Evolutionary conservation across 257 asterid genomes (phyloP).

Genomic region (Cordia subcordata): DNA sequence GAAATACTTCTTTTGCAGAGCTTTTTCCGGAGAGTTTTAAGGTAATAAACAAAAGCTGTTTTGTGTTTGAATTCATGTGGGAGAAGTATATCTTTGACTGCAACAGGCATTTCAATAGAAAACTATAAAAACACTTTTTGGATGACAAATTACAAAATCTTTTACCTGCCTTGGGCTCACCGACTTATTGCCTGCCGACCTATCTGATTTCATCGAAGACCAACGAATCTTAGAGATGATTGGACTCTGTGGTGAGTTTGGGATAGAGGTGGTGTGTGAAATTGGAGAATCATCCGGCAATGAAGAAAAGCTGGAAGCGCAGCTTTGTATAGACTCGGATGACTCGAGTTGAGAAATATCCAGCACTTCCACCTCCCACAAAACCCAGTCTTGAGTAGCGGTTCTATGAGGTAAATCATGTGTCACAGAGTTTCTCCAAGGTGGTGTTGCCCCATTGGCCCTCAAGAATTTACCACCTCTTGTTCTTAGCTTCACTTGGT

Average conservation of each 20-base stretch:
- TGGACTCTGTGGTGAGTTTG: background rate
- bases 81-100: too few relatives aligned
- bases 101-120: too few relatives aligned
- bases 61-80: too few relatives aligned
- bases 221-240: constrained; percentile 14
- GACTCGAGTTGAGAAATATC: constrained; percentile 7
- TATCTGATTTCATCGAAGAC: constrained; percentile 29
- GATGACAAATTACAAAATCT: too few relatives aligned
- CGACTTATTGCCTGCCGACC: constrained; percentile 10
- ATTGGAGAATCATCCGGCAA: constrained; percentile 8
- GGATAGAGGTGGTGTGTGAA: constrained; percentile 4
- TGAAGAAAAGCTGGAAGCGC: constrained; percentile 29
- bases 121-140: too few relatives aligned
- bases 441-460: constrained; percentile 75
- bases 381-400: constrained; percentile 66
- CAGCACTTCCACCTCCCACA: constrained; percentile 10
- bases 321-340: constrained; percentile 30
- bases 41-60: too few relatives aligned
- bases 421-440: constrained; percentile 74
- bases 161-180: too few relatives aligned
- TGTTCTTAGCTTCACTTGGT: constrained; percentile 50
- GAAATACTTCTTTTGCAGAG: too few relatives aligned
- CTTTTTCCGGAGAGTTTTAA: too few relatives aligned
- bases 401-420: constrained; percentile 72
- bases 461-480: constrained; percentile 59